Evolutionary conservation across 306 rosid species (phyloP), one percentile per base, ranked within the genome.

Genomic region (Lupinus albus): DNA sequence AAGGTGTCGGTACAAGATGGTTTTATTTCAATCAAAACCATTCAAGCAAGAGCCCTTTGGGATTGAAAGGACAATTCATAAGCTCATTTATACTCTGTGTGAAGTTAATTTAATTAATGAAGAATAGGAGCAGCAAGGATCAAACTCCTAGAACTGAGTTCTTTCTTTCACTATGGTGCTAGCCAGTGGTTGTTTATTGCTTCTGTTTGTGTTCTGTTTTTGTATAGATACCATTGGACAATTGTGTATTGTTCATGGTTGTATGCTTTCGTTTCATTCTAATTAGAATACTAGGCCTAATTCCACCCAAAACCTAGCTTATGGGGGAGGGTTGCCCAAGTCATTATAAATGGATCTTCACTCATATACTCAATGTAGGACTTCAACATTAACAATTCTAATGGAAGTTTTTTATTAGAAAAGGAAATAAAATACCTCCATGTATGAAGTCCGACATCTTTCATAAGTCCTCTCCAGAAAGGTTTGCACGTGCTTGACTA

Each of bases 391-490:
- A 25, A 25, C 38, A 33, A 33, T 33, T 33, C 18, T 20, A 9
- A 17, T 62, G 39, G 21, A 50, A 32, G 6, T 35, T 51, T 16
- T 16, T 44, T 2, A 58, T 53, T 61, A 2, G 35, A 41, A 71
- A 45, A 30, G 54, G 8, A 16, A 20, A 41, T 1, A 25, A 72
- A 46, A 46, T 85, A 81, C 99, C 99, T 94, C 99, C 97, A 86
- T 94, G 84, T 94, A 94, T 59, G 96, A 85, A 56, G 97, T 86
- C 64, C 99, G 85, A 56, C 99, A 94, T 87, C 99, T 84, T 86
- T 94, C 99, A 78, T 85, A 90, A 52, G 99, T 84, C 67, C 99
- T 82, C 85, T 94, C 97, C 53, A 94, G 79, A 78, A 94, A 90
- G 35, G 99, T 90, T 86, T 90, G 96, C 78, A 88, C 99, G 79